phyloP scores from a whole-genome alignment of 495 filamentous ascomycete species.

The Annulohypoxylon moriforme region DNA sequence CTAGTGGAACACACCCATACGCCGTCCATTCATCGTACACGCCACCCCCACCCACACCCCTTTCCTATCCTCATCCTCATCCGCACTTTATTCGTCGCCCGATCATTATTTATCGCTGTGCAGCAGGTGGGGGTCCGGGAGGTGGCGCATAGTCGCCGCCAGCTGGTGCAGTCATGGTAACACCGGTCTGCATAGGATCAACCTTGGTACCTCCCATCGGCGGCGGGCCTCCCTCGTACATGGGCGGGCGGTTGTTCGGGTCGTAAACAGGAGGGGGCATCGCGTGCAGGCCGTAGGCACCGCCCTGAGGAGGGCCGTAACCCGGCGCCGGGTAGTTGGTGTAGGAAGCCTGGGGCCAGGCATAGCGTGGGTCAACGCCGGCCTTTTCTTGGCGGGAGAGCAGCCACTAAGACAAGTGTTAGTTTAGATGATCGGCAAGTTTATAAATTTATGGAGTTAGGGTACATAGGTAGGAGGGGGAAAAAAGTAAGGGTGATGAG shows the following conservation, averaged over 20 bases:
- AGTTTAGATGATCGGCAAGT: slow-evolving; percentile 7
- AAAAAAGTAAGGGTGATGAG: neutral
- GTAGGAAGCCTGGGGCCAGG: slow-evolving; percentile 54
- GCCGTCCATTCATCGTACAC: slow-evolving; percentile 3
- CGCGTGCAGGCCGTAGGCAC: slow-evolving; percentile 66
- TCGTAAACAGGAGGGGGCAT: slow-evolving; percentile 67
- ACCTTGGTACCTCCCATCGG: slow-evolving; percentile 67
- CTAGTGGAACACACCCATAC: neutral
- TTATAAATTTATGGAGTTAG: neutral
- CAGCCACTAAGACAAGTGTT: slow-evolving; percentile 65
- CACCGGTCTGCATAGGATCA: slow-evolving; percentile 62
- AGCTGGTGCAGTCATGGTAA: slow-evolving; percentile 45
- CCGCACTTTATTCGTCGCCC: neutral
- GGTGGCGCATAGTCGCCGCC: slow-evolving; percentile 55
- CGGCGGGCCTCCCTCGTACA: slow-evolving; percentile 65
- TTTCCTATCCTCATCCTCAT: neutral
- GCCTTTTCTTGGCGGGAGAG: slow-evolving; percentile 66
- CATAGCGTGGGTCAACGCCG: slow-evolving; percentile 64
- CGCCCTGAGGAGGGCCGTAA: slow-evolving; percentile 18
- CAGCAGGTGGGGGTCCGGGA: slow-evolving; percentile 57
- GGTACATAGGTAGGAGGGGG: neutral
- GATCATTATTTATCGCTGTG: slow-evolving; percentile 42
- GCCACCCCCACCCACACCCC: neutral
- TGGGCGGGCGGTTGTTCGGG: slow-evolving; percentile 60
- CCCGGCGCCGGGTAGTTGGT: slow-evolving; percentile 44